Conservation (phyloP, 1,284 basidiomycete genomes). For the Bjerkandera adusta region DNA sequence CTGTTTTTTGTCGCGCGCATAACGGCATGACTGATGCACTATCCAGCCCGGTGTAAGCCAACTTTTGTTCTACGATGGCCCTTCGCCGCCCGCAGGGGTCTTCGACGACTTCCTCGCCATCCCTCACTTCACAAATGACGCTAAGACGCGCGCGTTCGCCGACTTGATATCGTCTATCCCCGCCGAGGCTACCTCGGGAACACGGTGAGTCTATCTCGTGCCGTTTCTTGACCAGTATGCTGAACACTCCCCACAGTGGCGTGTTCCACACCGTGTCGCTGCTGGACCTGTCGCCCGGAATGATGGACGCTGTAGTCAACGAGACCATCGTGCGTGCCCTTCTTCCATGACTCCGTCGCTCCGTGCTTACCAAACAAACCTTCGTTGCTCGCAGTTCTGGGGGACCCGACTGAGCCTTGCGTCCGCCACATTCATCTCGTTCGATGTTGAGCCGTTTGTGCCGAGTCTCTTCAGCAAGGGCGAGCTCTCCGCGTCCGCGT, state of each 20-base stretch:
- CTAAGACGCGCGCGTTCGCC: constrained; percentile 35
- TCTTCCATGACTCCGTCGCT: neutral
- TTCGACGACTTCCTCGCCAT: constrained; percentile 43
- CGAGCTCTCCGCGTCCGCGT: constrained; percentile 37
- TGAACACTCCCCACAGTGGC: constrained; percentile 29
- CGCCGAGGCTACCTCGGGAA: constrained; percentile 36
- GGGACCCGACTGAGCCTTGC: constrained; percentile 20
- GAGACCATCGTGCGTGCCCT: constrained; percentile 42
- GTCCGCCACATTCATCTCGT: constrained; percentile 36
- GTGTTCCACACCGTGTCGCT: constrained; percentile 51
- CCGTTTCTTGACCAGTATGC: neutral
- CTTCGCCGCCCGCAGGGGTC: constrained; percentile 38
- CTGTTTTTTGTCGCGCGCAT: too few relatives aligned
- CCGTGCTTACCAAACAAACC: too few relatives aligned
- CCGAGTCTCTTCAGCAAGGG: constrained; percentile 41
- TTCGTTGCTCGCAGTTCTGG: constrained; percentile 26
- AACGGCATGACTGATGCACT: too few relatives aligned
- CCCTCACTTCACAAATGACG: constrained; percentile 24
- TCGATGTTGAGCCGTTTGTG: constrained; percentile 57
- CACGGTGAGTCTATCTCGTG: constrained; percentile 33
- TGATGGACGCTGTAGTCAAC: constrained; percentile 47
- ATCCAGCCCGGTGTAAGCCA: constrained; percentile 24
- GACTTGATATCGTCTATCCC: constrained; percentile 40
- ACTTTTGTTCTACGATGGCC: constrained; percentile 43
- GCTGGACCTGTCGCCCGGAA: constrained; percentile 34